Conservation (phyloP, 1,139 yeast species). For the Pneumocystis canis region DNA sequence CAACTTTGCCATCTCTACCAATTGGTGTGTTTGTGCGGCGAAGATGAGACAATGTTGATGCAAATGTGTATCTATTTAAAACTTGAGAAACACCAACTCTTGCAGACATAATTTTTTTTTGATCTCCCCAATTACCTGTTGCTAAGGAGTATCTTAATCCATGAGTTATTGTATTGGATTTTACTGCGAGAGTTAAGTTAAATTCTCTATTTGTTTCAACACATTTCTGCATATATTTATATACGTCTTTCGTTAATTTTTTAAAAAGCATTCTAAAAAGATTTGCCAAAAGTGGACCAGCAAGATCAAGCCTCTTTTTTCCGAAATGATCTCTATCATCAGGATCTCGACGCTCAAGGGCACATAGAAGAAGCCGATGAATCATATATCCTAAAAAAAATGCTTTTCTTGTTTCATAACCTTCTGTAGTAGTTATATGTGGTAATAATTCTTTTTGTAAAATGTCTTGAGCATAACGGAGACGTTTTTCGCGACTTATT, state of each 20-base stretch:
- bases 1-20: slow-evolving; percentile 96
- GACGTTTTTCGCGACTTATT: slow-evolving; percentile 93
- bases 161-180: slow-evolving; percentile 90
- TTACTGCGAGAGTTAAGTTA: slow-evolving; percentile 88
- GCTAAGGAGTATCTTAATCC: slow-evolving; percentile 96
- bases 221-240: slow-evolving; percentile 96
- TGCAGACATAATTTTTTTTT: slow-evolving; percentile 96
- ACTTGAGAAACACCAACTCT: slow-evolving; percentile 99
- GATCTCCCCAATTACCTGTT: slow-evolving; percentile 99
- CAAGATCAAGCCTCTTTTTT: slow-evolving; percentile 91
- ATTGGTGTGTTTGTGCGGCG: slow-evolving; percentile 98
- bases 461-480: slow-evolving; percentile 92
- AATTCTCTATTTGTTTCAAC: slow-evolving; percentile 96
- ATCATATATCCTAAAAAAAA: slow-evolving; percentile 96
- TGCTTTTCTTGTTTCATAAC: slow-evolving; percentile 92
- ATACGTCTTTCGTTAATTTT: slow-evolving; percentile 85
- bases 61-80: slow-evolving; percentile 89
- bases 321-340: slow-evolving; percentile 99
- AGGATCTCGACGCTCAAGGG: slow-evolving; percentile 91
- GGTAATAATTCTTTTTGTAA: slow-evolving; percentile 91
- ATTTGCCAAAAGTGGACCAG: slow-evolving; percentile 93
- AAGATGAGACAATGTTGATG: slow-evolving; percentile 92
- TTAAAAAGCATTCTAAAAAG: slow-evolving; percentile 87
- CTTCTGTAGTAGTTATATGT: slow-evolving; percentile 93
- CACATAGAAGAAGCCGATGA: slow-evolving; percentile 82